phyloP scores from a whole-genome alignment of 306 rosid species.

The Citrullus amarus region DNA sequence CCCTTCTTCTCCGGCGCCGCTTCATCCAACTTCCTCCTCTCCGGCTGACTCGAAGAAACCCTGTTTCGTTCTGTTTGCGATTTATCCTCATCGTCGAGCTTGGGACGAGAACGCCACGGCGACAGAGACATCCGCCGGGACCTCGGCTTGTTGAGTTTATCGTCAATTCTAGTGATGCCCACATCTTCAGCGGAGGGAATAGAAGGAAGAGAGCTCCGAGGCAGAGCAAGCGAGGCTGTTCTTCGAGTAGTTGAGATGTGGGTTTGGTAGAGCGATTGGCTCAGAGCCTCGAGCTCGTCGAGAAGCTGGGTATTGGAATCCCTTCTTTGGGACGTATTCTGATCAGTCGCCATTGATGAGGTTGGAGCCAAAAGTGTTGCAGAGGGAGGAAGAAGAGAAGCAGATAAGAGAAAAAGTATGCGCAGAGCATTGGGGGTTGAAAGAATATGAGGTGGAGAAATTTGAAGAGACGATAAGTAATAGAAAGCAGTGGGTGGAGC shows the following conservation, averaged over 20 bases:
- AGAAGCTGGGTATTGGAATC: slow-evolving; percentile 57
- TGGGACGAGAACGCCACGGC: slow-evolving; percentile 72
- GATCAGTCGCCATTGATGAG: slow-evolving; percentile 37
- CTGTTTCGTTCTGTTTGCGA: slow-evolving; percentile 7
- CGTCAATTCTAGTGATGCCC: slow-evolving; percentile 16
- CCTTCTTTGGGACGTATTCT: slow-evolving; percentile 19
- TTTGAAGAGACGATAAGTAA: slow-evolving; percentile 13
- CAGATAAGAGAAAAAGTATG: background rate
- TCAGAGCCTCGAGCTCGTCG: slow-evolving; percentile 73
- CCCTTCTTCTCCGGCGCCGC: slow-evolving; percentile 50
- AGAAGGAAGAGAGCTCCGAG: slow-evolving; percentile 47
- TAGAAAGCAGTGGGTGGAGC: slow-evolving; percentile 22
- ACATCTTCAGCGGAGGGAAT: slow-evolving; percentile 34
- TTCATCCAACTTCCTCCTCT: slow-evolving; percentile 23
- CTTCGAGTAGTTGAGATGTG: slow-evolving; percentile 50
- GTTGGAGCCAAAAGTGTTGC: background rate
- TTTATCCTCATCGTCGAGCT: slow-evolving; percentile 31
- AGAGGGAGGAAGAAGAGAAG: background rate
- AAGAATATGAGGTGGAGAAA: slow-evolving; percentile 22
- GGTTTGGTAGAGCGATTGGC: slow-evolving; percentile 65
- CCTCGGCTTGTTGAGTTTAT: slow-evolving; percentile 26
- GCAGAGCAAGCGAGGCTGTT: slow-evolving; percentile 85
- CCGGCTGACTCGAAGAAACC: slow-evolving; percentile 12
- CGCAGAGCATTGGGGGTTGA: slow-evolving; percentile 5
- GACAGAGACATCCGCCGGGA: slow-evolving; percentile 74